phyloP scores from a whole-genome alignment of 176 grass and related monocot genomes.

The Lolium perenne region DNA sequence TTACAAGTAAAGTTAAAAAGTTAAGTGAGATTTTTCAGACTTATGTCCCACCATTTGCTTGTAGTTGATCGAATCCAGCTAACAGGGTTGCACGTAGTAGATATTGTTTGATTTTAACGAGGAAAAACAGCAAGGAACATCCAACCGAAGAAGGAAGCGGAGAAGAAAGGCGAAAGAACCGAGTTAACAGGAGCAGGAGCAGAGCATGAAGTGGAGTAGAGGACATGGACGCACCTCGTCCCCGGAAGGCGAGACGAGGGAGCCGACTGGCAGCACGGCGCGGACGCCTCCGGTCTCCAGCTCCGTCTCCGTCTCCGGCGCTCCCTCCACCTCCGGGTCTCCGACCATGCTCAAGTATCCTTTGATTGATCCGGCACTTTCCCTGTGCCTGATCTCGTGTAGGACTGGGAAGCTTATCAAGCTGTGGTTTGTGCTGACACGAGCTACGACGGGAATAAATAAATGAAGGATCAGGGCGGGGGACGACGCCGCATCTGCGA shows the following conservation, averaged over 20 bases:
- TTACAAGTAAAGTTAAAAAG: too few relatives aligned
- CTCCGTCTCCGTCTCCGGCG: neutral
- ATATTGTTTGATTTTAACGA: too few relatives aligned
- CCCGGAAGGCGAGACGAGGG: constrained; percentile 50
- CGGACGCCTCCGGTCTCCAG: neutral
- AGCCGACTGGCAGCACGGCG: constrained; percentile 38
- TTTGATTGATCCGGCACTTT: neutral
- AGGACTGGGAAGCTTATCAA: neutral
- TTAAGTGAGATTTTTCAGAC: too few relatives aligned
- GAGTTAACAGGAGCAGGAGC: neutral
- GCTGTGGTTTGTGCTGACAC: neutral
- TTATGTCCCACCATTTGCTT: neutral
- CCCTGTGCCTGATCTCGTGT: constrained; percentile 10
- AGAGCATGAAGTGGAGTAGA: neutral
- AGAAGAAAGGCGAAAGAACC: neutral
- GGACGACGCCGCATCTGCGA: neutral
- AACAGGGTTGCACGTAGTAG: neutral
- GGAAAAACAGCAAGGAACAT: neutral
- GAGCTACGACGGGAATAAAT: constrained; percentile 29
- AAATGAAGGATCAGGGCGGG: constrained; percentile 7
- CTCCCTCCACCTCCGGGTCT: constrained; percentile 37
- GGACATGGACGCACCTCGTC: constrained; percentile 43
- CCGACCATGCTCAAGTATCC: constrained; percentile 5
- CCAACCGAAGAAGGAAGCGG: neutral
- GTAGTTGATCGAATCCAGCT: neutral